Percentiles rank a stretch among this genome's conserved stretches.
phyloP scores from a whole-genome alignment of 2,329 filamentous ascomycete genomes.

The Lizonia empirigonia region DNA sequence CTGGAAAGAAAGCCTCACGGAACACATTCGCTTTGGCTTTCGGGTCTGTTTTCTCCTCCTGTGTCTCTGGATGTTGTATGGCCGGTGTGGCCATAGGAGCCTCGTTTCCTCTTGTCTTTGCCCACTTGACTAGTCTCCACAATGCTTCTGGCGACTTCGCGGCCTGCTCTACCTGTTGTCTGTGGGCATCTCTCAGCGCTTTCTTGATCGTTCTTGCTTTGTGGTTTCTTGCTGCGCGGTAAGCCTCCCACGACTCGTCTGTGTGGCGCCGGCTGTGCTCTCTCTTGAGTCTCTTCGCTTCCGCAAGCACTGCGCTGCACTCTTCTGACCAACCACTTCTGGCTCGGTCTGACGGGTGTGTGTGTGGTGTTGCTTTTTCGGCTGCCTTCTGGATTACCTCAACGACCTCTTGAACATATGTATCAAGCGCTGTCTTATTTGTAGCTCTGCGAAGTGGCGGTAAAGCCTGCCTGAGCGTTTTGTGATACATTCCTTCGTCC shows the following conservation, averaged over 20 bases:
- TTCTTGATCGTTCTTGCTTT: constrained; percentile 32
- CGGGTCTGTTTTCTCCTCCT: constrained; percentile 10
- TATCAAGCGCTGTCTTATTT: constrained; percentile 17
- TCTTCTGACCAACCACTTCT: constrained; percentile 17
- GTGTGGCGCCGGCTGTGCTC: constrained; percentile 6
- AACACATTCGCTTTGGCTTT: constrained; percentile 18
- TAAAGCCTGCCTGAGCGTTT: constrained; percentile 13
- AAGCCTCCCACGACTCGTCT: constrained; percentile 19
- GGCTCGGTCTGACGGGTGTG: not conserved
- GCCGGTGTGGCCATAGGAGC: constrained; percentile 8
- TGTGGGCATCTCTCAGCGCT: constrained; percentile 21
- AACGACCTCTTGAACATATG: constrained; percentile 14
- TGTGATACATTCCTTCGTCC: constrained; percentile 10
- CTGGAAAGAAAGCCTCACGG: too few relatives aligned
- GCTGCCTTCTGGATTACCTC: constrained; percentile 12
- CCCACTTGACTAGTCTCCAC: constrained; percentile 34
- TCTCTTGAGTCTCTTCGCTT: constrained; percentile 21
- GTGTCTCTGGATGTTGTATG: constrained; percentile 19
- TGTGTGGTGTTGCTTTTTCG: constrained; percentile 13
- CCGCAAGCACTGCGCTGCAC: constrained; percentile 16
- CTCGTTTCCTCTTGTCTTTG: constrained; percentile 23
- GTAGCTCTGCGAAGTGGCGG: constrained; percentile 15
- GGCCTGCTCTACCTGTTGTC: constrained; percentile 28
- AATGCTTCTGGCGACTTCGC: too few relatives aligned
- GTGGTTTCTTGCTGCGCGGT: constrained; percentile 25